A percentile compares a stretch with the other conserved stretches of the same genome.
These are phyloP conservation scores for Xylaria multiplex DNA, from an alignment of 2,329 filamentous ascomycete genomes.

Conservation along the genomic window DNA sequence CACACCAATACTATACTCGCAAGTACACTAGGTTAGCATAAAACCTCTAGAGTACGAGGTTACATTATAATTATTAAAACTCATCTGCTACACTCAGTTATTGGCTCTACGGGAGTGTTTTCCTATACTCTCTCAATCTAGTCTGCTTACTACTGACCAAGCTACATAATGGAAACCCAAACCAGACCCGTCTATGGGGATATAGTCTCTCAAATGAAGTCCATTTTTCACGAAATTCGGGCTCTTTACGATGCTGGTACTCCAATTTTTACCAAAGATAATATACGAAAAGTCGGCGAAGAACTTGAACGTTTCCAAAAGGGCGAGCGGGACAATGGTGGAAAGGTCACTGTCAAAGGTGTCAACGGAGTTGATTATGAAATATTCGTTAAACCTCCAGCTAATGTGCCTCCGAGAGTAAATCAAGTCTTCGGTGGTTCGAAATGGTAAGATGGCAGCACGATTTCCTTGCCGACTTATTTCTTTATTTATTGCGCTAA, in stretches of 20 bases:
- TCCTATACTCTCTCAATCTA: too few species aligned
- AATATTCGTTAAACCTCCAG: slow-evolving; percentile 1
- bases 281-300: slow-evolving; percentile 26
- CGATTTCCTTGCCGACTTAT: not conserved
- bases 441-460: slow-evolving; percentile 29
- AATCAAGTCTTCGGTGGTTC: slow-evolving; percentile 1
- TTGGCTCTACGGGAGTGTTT: too few species aligned
- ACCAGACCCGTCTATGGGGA: not conserved
- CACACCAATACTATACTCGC: too few species aligned
- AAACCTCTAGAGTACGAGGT: too few species aligned
- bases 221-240: slow-evolving; percentile 23
- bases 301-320: slow-evolving; percentile 25
- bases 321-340: not conserved
- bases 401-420: too few species aligned
- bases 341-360: slow-evolving; percentile 25
- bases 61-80: too few species aligned
- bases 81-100: too few species aligned
- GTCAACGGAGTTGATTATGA: slow-evolving; percentile 33
- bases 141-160: too few species aligned
- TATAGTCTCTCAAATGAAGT: slow-evolving; percentile 18
- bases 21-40: too few species aligned
- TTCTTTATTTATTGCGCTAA: not conserved
- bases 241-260: slow-evolving; percentile 30
- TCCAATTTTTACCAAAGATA: slow-evolving; percentile 33
- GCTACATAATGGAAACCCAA: not conserved